Evolutionary conservation across 306 rosid genomes (phyloP).

Genomic region (Rosa persica): DNA sequence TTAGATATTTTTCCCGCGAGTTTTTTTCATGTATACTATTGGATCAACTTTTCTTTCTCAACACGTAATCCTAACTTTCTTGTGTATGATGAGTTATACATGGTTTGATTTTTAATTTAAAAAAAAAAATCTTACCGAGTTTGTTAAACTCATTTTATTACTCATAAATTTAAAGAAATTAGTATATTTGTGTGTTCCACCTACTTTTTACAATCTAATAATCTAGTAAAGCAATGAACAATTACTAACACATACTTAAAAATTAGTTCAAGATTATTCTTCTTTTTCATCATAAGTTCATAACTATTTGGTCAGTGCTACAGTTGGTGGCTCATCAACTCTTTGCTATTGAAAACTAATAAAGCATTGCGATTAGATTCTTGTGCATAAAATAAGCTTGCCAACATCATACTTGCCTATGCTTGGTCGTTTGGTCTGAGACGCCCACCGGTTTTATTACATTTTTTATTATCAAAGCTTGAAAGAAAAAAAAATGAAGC

Average conservation of each 20-base stretch:
- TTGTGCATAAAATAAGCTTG: neutral
- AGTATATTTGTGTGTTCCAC: neutral
- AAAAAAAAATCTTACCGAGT: no score
- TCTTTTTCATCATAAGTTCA: neutral
- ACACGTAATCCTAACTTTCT: neutral
- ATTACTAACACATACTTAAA: neutral
- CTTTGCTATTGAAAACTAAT: neutral
- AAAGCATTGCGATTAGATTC: neutral
- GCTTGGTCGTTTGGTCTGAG: neutral
- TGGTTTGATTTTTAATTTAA: neutral
- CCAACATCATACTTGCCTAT: neutral
- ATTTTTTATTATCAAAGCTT: neutral
- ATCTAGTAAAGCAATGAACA: neutral
- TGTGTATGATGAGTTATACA: neutral
- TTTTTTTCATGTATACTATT: neutral
- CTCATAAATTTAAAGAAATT: neutral
- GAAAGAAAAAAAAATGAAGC: neutral
- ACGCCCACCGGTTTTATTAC: neutral
- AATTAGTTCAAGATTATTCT: neutral
- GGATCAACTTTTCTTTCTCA: no score
- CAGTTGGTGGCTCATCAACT: slow-evolving; percentile 3
- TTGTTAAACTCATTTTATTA: neutral
- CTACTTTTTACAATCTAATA: neutral
- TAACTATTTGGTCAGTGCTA: neutral
- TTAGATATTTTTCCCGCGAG: accelerated